Evolutionary conservation across 345 rosid genomes (phyloP).

Genomic region (Gossypium anomalum): DNA sequence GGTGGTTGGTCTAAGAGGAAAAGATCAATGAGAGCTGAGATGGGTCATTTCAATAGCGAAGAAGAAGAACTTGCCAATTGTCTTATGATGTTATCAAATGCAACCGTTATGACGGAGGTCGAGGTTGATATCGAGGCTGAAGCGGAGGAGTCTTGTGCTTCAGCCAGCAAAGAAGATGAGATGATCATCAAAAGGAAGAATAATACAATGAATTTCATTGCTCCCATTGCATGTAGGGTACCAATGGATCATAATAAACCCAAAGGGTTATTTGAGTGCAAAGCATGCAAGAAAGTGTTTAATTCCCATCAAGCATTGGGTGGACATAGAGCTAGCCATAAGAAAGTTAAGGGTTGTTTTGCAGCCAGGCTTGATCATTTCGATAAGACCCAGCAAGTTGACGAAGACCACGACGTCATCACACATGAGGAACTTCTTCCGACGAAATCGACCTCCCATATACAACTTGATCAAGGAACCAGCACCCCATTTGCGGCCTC

Average conservation of each 20-base stretch:
- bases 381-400: constrained; percentile 29
- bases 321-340: constrained; percentile 98
- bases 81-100: constrained; percentile 79
- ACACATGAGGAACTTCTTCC: constrained; percentile 47
- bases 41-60: constrained; percentile 46
- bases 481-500: constrained; percentile 10
- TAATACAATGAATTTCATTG: constrained; percentile 22
- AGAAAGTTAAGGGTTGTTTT: constrained; percentile 94
- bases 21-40: constrained; percentile 47
- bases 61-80: constrained; percentile 95
- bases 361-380: constrained; percentile 57
- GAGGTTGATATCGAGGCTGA: constrained; percentile 8
- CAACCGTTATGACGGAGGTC: constrained; percentile 13
- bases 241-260: constrained; percentile 29
- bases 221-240: constrained; percentile 27
- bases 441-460: constrained; percentile 25
- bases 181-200: constrained; percentile 22
- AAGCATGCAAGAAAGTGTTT: constrained; percentile 95
- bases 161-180: constrained; percentile 51
- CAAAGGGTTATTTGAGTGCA: constrained; percentile 76
- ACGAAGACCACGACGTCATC: constrained; percentile 38
- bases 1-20: constrained; percentile 61
- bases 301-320: constrained; percentile 97
- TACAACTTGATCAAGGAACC: constrained; percentile 39
- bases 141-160: constrained; percentile 65